Evolutionary conservation across 768 basidiomycete species (phyloP), one percentile per base, ranked within the genome.

Genomic region (Lactifluus echinatus): DNA sequence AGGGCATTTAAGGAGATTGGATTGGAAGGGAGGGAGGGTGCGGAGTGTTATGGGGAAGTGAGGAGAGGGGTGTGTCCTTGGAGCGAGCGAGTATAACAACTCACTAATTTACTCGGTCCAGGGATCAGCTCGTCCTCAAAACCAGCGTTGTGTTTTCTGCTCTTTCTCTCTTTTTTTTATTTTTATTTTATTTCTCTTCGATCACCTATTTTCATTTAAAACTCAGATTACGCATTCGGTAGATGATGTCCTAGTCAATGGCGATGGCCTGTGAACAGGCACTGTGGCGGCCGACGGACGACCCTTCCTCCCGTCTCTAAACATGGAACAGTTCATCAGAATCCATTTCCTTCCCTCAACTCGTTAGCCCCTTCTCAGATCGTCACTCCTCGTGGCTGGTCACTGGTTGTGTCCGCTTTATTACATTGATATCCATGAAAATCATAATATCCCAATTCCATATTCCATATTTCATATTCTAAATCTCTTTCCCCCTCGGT

Each of bases 1-100:
- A 81, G 74, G 85, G 85, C 85, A 87, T 87, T 71, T 68, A 66
- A 43, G 47, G 40, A 24, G 29, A 33, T 6, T 44, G 4, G 43
- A 23, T 4, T 4, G 21, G 21, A 23, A 21, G 40, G 40, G 8
- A 21, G 5, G 40, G 40, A 21, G 10, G 40, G 39, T 21, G 8
- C 15, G 48, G n/a, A 23, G 48, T n/a, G 31, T 23, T 8, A 37
- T 24, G 44, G 42, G 37, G n/a, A 26, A 42, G 42, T 14, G 10
- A 53, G 23, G 33, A 21, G 8, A 10, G 17, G 34, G 7, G 23
- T 19, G 17, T 42, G 31, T 12, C 10, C 6, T 23, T 42, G 40
- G n/a, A 23, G 21, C 40, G 10, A 21, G 21, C 21, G 21, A 42
- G 40, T 21, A 42, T 42, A 42, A 37, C 39, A 40, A 40, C n/a